Base-by-base conservation (phyloP, 805 yeast genomes). In the Candida xiaguanensis region DNA sequence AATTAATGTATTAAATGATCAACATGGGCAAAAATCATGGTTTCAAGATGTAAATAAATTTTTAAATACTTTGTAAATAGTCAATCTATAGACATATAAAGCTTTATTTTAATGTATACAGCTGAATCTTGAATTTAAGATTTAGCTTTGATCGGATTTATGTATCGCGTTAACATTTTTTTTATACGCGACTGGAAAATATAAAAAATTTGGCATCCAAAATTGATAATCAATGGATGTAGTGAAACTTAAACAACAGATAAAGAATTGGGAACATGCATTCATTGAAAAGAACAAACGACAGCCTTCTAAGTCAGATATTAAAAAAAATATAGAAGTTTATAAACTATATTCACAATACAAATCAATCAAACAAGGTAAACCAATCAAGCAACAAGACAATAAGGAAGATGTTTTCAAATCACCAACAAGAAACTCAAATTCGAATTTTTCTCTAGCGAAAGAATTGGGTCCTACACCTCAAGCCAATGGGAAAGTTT, bases 401-500 rank as follows among this genome's bases (percentile, higher is more conserved):
- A 22, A 28, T 4, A 25, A 24, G 17, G 35, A 35, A 3, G 15
- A 7, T 16, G 17, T n/a, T 8, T 15, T 22, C 8, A 37, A 22
- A 8, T 18, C 37, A 12, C 22, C 35, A 13, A 25, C 25, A 22
- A 7, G 14, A 4, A n/a, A 17, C 23, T 15, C n/a, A 34, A 8
- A 23, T 11, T 12, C 24, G 5, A 4, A 16, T 8, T 12, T 16
- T 13, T 16, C 16, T 8, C 15, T 27, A 5, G 15, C 25, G 8
- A 18, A 25, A 3, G 84, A 78, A 43, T 55, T 86, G 9, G 95
- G 95, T 0, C 96, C 96, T 1, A 87, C 96, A 0, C 96, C 96
- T 0, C 95, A 87, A 49, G 72, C 86, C 8, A 72, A 81, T 44
- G 96, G 96, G 0, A 74, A 82, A 39, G 85, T 85, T 0, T 56